Percentiles rank a stretch among this genome's conserved stretches.
These are phyloP conservation scores for Vachellia collinsii DNA, from an alignment of 306 rosid genomes.

Conservation along the genomic window DNA sequence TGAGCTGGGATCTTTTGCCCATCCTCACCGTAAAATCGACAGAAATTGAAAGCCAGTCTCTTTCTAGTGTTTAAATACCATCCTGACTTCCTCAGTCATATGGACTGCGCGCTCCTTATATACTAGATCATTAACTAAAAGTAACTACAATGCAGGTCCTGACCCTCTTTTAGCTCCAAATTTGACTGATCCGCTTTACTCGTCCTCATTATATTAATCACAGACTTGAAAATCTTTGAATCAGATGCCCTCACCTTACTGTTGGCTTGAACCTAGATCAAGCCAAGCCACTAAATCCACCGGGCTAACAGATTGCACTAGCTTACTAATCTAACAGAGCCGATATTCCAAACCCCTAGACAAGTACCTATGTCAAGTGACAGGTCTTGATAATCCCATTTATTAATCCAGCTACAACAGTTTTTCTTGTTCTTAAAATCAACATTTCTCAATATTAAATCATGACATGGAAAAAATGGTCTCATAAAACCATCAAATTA, in stretches of 20 bases:
- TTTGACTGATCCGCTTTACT: neutral
- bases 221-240: neutral
- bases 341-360: neutral
- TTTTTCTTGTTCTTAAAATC: slow-evolving; percentile 1
- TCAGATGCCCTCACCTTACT: neutral
- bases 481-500: neutral
- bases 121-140: neutral
- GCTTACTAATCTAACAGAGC: neutral
- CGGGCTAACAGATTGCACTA: neutral
- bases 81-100: neutral
- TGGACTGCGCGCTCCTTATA: neutral
- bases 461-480: slow-evolving; percentile 22
- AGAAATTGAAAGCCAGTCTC: neutral
- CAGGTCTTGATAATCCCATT: neutral
- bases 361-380: neutral
- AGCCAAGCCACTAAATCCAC: neutral
- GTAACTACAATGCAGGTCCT: neutral
- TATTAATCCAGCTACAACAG: neutral
- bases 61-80: neutral
- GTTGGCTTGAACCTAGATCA: neutral
- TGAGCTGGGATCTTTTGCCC: neutral
- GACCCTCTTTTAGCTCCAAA: neutral
- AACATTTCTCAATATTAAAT: slow-evolving; percentile 25
- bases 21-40: neutral
- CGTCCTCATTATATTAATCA: neutral